A percentile compares a stretch with the other conserved stretches of the same genome.
These are phyloP conservation scores for Heliosperma pusillum DNA, from an alignment of 148 eudicot genomes.

Conservation along the genomic window DNA sequence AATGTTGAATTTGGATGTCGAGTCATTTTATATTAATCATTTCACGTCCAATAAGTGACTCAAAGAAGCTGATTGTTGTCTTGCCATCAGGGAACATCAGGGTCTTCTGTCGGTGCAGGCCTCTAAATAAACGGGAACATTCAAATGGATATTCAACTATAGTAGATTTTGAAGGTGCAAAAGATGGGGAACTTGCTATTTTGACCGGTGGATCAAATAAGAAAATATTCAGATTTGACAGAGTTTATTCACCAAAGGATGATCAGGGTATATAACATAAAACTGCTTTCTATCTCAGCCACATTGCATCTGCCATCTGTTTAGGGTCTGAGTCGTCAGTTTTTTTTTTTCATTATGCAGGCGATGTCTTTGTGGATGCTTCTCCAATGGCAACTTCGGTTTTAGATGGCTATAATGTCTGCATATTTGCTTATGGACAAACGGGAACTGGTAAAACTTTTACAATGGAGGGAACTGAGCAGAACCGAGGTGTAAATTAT, in stretches of 20 bases:
- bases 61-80: constrained; percentile 26
- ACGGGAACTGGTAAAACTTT: constrained; percentile 96
- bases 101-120: constrained; percentile 93
- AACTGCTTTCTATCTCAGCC: neutral
- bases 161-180: constrained; percentile 78
- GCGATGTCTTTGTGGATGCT: constrained; percentile 85
- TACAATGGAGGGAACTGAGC: constrained; percentile 91
- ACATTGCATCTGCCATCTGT: neutral
- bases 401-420: constrained; percentile 91
- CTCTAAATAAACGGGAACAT: constrained; percentile 60
- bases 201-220: constrained; percentile 48
- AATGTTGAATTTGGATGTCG: too few species aligned
- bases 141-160: constrained; percentile 50
- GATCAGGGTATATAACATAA: constrained; percentile 63
- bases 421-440: constrained; percentile 97
- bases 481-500: constrained; percentile 87
- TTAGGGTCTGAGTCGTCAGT: neutral
- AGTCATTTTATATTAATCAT: too few species aligned
- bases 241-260: constrained; percentile 83
- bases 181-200: constrained; percentile 79
- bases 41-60: too few species aligned
- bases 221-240: constrained; percentile 75
- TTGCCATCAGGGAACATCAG: constrained; percentile 76
- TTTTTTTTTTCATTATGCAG: constrained; percentile 37
- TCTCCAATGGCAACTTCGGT: constrained; percentile 87